Evolutionary conservation across 2,329 filamentous ascomycete species (phyloP).

Genomic region (Aspergillus glaucus): DNA sequence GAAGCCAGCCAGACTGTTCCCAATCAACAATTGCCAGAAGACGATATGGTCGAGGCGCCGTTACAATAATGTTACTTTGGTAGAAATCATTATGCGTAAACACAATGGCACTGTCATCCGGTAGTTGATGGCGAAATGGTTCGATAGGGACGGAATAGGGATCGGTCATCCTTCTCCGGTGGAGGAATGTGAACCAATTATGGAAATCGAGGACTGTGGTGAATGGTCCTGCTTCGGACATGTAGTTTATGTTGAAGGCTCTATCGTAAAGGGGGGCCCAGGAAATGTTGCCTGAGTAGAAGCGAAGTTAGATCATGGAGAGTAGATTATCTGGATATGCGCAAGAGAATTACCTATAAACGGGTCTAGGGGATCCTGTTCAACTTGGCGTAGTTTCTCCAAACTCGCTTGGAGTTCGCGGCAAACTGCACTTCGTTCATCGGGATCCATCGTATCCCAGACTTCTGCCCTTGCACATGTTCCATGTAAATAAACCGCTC

Average conservation of each 20-base stretch:
- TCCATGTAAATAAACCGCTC: constrained; percentile 31
- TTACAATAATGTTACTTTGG: constrained; percentile 28
- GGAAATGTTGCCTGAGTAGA: constrained; percentile 4
- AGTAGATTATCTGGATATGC: not conserved
- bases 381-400: constrained; percentile 16
- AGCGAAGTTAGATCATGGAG: too few relatives aligned
- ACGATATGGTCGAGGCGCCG: constrained; percentile 10
- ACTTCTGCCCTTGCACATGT: constrained; percentile 17
- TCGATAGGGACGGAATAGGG: constrained; percentile 20
- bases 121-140: constrained; percentile 23
- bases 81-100: constrained; percentile 33
- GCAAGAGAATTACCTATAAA: constrained; percentile 20
- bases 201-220: constrained; percentile 24
- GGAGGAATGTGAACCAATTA: constrained; percentile 25
- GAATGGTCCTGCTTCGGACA: constrained; percentile 23
- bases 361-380: constrained; percentile 18
- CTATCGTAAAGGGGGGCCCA: constrained; percentile 16
- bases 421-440: constrained; percentile 11
- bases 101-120: constrained; percentile 24
- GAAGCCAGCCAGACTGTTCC: constrained; percentile 28
- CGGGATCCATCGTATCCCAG: constrained; percentile 17
- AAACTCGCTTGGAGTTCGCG: constrained; percentile 13
- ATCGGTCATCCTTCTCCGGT: constrained; percentile 16
- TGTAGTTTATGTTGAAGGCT: constrained; percentile 12
- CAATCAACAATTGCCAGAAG: constrained; percentile 25